Evolutionary conservation across 306 rosid genomes (phyloP), one percentile per base, ranked within the genome.

Genomic region (Comarum palustre): DNA sequence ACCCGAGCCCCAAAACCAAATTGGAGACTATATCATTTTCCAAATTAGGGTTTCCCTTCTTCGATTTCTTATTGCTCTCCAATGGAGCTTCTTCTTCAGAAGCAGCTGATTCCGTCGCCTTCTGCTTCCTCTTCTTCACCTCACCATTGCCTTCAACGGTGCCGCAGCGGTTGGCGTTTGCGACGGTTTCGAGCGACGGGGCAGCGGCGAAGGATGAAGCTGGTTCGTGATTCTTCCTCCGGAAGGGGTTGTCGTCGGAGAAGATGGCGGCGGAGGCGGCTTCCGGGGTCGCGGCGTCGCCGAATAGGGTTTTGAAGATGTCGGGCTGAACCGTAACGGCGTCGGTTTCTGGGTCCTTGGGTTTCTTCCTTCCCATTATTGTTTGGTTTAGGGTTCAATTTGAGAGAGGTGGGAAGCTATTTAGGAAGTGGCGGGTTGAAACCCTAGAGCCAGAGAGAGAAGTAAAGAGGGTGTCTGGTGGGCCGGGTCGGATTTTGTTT

Each of bases 301-400:
- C 91, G 46, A 91, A 94, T 13, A 91, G 86, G 20, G 81, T 69
- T 41, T 13, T 38, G 86, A 91, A 94, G 32, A 89, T 68, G 75
- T 82, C 81, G 61, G 90, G 52, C 25, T 85, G 69, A 63, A 84
- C 1, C 13, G 94, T 75, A 72, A 74, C 67, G 51, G 73, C 67
- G 72, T 80, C 86, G 79, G 1, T 59, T 20, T 63, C 54, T 16
- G 80, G 81, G 4, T 83, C 87, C 55, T 43, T 84, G 48, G 73
- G 74, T 70, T 83, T 86, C 70, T 68, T 82, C 72, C 74, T 87
- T n/a, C 86, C 94, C 97, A 93, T 93, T 62, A 93, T 93, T 62
- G 4, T n/a, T 39, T 39, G 6, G 22, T 10, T 72, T 39, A 34
- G 34, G n/a, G n/a, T n/a, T n/a, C n/a, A n/a, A n/a, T n/a, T n/a